Evolutionary conservation across 805 yeast species (phyloP).

Genomic region (Tanozyma kutaoensis): DNA sequence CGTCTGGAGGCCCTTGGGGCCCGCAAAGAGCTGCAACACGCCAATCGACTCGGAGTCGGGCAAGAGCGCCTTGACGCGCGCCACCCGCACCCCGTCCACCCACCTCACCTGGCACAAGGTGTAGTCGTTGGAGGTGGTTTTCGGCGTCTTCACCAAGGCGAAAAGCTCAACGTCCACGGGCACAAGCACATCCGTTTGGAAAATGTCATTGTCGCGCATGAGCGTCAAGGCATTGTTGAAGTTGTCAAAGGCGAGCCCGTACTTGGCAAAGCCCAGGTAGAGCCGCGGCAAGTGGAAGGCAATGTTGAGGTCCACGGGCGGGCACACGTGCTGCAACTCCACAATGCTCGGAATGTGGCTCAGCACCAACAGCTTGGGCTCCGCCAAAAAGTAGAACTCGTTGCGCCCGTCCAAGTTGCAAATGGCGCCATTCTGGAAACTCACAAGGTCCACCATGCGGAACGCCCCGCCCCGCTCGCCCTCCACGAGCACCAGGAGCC

Average conservation of each 20-base stretch:
- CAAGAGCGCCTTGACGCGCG: slow-evolving; percentile 67
- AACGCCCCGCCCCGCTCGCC: slow-evolving; percentile 28
- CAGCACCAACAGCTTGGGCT: slow-evolving; percentile 63
- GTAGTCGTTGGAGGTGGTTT: slow-evolving; percentile 31
- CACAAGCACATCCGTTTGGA: slow-evolving; percentile 62
- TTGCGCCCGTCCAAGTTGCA: slow-evolving; percentile 22
- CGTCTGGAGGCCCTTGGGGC: slow-evolving; percentile 45
- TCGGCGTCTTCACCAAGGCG: slow-evolving; percentile 42
- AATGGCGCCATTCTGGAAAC: slow-evolving; percentile 17
- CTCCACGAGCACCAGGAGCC: slow-evolving; percentile 75
- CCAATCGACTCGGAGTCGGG: slow-evolving; percentile 65
- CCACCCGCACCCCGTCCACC: slow-evolving; percentile 46
- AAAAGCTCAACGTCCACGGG: slow-evolving; percentile 61
- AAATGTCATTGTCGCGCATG: slow-evolving; percentile 61
- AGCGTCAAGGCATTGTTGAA: slow-evolving; percentile 70
- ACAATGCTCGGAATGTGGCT: slow-evolving; percentile 79
- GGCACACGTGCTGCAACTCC: slow-evolving; percentile 75
- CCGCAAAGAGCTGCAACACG: slow-evolving; percentile 62
- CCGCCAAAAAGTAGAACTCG: slow-evolving; percentile 62
- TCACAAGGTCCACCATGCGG: slow-evolving; percentile 57
- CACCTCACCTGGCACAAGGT: slow-evolving; percentile 74
- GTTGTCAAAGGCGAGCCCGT: slow-evolving; percentile 41
- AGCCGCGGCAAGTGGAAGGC: slow-evolving; percentile 76
- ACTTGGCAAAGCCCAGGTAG: slow-evolving; percentile 67
- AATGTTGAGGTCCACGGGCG: slow-evolving; percentile 67